These are phyloP conservation scores for Cystobasidiaceae sp. DNA, from an alignment of 1,284 basidiomycete species.

Conservation along the genomic window DNA sequence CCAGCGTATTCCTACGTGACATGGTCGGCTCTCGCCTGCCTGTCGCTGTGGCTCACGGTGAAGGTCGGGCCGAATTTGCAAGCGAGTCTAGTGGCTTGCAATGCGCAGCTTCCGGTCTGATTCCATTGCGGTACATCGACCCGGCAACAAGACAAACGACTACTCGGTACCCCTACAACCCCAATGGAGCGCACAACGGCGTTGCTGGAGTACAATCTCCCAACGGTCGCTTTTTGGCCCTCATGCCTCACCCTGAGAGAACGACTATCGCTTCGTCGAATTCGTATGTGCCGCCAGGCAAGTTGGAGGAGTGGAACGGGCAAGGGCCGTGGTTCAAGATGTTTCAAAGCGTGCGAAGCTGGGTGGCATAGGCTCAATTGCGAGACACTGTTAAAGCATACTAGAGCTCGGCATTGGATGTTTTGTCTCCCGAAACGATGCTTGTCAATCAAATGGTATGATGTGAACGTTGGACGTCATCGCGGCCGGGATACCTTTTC, in stretches of 20 bases:
- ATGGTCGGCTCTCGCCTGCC: conserved; percentile 85
- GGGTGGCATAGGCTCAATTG: conserved; percentile 43
- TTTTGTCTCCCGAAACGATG: not conserved
- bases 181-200: conserved; percentile 83
- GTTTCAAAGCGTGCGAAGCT: conserved; percentile 76
- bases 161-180: conserved; percentile 81
- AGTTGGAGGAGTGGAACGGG: conserved; percentile 60
- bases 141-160: conserved; percentile 58
- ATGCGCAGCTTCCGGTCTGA: conserved; percentile 49
- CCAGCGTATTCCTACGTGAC: conserved; percentile 69
- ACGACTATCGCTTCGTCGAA: conserved; percentile 44
- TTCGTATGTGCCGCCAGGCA: conserved; percentile 56
- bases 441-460: conserved; percentile 40
- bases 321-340: conserved; percentile 89
- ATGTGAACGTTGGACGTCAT: conserved; percentile 28
- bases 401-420: not conserved
- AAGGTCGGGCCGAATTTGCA: conserved; percentile 75
- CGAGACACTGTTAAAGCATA: not conserved
- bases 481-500: conserved; percentile 6
- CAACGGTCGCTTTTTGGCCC: conserved; percentile 77
- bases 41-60: conserved; percentile 92
- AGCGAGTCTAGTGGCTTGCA: conserved; percentile 37
- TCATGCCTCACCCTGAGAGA: conserved; percentile 73
- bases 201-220: conserved; percentile 83
- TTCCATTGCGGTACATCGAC: conserved; percentile 74